Evolutionary conservation across 2,329 filamentous ascomycete genomes (phyloP), one percentile per base, ranked within the genome.

Genomic region (Didymella pomorum): DNA sequence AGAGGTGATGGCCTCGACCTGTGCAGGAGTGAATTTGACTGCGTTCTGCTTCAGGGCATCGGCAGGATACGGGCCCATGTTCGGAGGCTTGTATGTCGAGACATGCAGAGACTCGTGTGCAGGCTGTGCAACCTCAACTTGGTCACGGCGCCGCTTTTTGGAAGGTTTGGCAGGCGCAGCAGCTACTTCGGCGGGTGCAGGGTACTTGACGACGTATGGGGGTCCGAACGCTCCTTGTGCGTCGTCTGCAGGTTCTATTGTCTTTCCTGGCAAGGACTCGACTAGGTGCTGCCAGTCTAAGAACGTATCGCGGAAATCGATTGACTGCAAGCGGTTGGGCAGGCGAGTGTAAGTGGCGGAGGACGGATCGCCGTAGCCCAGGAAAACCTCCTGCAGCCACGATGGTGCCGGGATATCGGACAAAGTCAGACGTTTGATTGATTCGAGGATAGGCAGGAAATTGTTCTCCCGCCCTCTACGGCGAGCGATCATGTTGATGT

Each of bases 321-420:
- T 82, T 54, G 86, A 91, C 69, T 87, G 87, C 63, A 96, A 82
- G 58, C 88, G 86, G 74, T 92, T 95, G 1, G 90, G 80, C 16
- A 99, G 80, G 49, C 92, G 89, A 63, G 91, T 92, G 79, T 96
- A 97, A 21, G 87, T 90, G 31, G 95, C 95, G 58, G 91, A 89
- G 28, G 92, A 86, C 57, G 95, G 94, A 76, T 99, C 93, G 45
- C 95, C 95, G 75, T 96, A 98, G 3, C 95, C 95, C n/a, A 99
- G 81, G 76, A 98, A 99, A 10, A 98, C 94, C 66, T 98, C 95
- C 70, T 97, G 92, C 42, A 99, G 83, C 95, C 95, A 99, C 2
- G 89, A 86, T 14, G 95, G 93, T 52, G 98, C 83, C 7, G 91
- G 90, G 20, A 94, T 88, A 67, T 96, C 91, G 0, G 93, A 93